Conservation (phyloP, 192 early-diverging fungal species). For the Podila epicladia region DNA sequence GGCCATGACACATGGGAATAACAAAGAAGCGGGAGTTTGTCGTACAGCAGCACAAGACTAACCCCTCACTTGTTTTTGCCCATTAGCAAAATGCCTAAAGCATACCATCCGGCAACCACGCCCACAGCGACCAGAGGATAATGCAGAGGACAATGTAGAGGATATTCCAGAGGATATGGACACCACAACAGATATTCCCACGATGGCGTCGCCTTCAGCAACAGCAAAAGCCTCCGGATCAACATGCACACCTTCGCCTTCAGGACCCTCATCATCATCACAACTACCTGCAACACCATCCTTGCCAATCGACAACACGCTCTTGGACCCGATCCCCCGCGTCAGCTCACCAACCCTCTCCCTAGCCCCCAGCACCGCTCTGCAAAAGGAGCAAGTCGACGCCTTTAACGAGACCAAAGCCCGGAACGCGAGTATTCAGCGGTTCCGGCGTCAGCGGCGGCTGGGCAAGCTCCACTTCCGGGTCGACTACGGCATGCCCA, state of each 20-base stretch:
- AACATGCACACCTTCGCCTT: not conserved
- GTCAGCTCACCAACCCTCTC: slow-evolving; percentile 22
- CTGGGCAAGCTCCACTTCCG: slow-evolving; percentile 33
- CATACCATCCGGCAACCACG: slow-evolving; percentile 52
- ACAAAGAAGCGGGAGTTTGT: not conserved
- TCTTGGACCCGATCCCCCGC: slow-evolving; percentile 7
- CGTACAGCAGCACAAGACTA: not conserved
- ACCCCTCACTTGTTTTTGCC: not conserved
- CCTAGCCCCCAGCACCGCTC: slow-evolving; percentile 29
- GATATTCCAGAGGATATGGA: slow-evolving; percentile 1
- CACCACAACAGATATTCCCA: not conserved
- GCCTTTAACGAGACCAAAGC: slow-evolving; percentile 30
- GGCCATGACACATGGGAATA: too few species aligned
- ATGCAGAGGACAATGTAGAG: too few species aligned
- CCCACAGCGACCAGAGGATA: slow-evolving; percentile 19
- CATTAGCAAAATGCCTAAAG: slow-evolving; percentile 53
- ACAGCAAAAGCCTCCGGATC: not conserved
- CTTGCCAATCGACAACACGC: not conserved
- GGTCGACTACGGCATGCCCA: slow-evolving; percentile 80
- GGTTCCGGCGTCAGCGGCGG: slow-evolving; percentile 36
- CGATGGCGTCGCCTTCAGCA: not conserved
- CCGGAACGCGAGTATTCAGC: slow-evolving; percentile 1
- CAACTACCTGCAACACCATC: not conserved
- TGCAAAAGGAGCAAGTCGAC: slow-evolving; percentile 39
- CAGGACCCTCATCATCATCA: not conserved